phyloP scores from a whole-genome alignment of 1,139 yeast species.

The Pichia sp. region DNA sequence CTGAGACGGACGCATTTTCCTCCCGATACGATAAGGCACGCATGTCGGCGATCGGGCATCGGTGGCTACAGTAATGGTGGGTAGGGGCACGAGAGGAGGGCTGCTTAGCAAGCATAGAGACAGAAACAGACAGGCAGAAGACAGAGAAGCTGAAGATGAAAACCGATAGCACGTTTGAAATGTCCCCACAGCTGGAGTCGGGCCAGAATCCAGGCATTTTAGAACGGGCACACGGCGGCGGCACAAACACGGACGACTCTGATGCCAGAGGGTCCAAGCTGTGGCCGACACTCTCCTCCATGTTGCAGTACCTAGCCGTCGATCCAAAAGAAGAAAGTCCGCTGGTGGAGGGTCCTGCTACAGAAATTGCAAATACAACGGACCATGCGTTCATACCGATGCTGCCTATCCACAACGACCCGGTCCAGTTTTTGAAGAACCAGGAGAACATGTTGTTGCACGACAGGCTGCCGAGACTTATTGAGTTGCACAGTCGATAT shows the following conservation, averaged over 20 bases:
- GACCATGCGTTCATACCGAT: conserved; percentile 6
- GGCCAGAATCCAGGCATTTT: not conserved
- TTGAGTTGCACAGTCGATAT: conserved; percentile 30
- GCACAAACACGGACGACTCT: not conserved
- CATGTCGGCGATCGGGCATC: not conserved
- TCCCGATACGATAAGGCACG: not conserved
- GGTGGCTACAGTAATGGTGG: not conserved
- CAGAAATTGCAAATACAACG: not conserved
- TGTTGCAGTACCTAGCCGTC: conserved; percentile 4
- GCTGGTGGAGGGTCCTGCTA: not conserved
- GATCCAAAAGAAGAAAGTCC: not conserved
- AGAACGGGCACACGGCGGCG: not conserved
- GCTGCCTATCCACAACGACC: conserved; percentile 25
- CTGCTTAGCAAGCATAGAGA: not conserved
- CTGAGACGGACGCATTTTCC: too few species aligned
- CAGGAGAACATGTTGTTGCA: conserved; percentile 30
- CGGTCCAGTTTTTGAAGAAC: conserved; percentile 36
- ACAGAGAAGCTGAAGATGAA: not conserved
- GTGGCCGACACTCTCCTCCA: conserved; percentile 11
- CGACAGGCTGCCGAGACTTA: conserved; percentile 29
- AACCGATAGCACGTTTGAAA: not conserved
- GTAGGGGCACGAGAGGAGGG: not conserved
- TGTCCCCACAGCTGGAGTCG: not conserved
- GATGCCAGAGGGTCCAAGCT: not conserved
- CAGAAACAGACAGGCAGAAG: not conserved